These are phyloP conservation scores for Botrytis byssoidea DNA, from an alignment of 2,329 filamentous ascomycete species.

Conservation along the genomic window DNA sequence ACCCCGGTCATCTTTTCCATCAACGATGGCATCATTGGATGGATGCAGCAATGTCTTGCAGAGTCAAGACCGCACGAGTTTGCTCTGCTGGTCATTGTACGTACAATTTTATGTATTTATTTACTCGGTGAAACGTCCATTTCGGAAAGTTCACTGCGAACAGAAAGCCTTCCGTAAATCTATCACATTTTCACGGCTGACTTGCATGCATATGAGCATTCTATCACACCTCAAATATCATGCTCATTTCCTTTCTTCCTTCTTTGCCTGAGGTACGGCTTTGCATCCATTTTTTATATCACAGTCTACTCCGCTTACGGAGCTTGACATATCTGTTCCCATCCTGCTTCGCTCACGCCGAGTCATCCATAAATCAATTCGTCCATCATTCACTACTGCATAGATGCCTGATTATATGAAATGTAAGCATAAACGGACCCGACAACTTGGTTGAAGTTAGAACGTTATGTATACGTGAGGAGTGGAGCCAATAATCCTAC, in stretches of 20 bases:
- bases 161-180: neutral
- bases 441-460: slow-evolving; percentile 13
- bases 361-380: neutral
- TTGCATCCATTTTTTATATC: neutral
- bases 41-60: slow-evolving; percentile 19
- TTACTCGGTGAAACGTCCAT: neutral
- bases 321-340: neutral
- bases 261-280: neutral
- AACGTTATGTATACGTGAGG: neutral
- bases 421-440: slow-evolving; percentile 8
- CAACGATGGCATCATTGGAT: slow-evolving; percentile 5
- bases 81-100: slow-evolving; percentile 3
- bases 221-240: neutral
- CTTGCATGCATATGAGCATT: slow-evolving; percentile 14
- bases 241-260: neutral
- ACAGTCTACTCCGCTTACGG: slow-evolving; percentile 4
- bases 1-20: neutral
- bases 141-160: neutral
- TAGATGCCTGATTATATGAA: neutral
- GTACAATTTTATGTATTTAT: slow-evolving; percentile 1
- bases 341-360: neutral
- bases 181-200: slow-evolving; percentile 14
- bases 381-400: neutral
- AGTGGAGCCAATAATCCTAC: slow-evolving; percentile 6
- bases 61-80: neutral